Base-by-base conservation (phyloP, 441 rosid species). In the Arabidopsis lyrata region DNA sequence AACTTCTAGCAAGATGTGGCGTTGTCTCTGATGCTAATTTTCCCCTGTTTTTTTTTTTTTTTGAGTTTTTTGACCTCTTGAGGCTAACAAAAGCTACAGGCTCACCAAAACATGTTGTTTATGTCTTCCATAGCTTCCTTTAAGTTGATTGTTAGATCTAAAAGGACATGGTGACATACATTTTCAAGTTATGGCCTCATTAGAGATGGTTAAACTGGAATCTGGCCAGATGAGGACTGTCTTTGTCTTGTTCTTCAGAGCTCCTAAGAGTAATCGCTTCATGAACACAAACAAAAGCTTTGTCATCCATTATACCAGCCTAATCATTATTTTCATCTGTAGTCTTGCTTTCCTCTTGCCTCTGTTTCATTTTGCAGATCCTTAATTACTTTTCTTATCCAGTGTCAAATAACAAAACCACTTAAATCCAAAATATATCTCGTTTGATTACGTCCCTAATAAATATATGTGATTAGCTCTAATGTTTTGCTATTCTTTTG, bases 41-140 rank as follows among this genome's bases (percentile, higher is more conserved):
- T 3, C 31, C 31, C 31, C 31, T 24, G 4, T 24, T 22, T 22
- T 22, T 22, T 22, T 22, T 22, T 22, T 0, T n/a, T n/a, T n/a
- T n/a, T n/a, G n/a, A 4, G 31, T 27, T 27, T 29, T 29, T 29
- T 3, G 5, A 29, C 31, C 31, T 29, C 31, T 3, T 29, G 31
- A 5, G 31, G 5, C 31, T 29, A 29, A 29, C 31, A 29, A 29
- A 0, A 29, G 4, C 31, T 29, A 29, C 6, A 29, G 31, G 5
- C 81, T 88, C 83, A 11, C 99, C 99, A 39, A 92, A 92, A 92
- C 99, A 95, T 92, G 81, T 82, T 89, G 69, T 92, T 89, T 77
- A 95, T 95, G 68, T 95, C 96, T 63, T 88, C 89, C 98, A 92
- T 92, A 36, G 97, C 97, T 80, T 95, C 97, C 83, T 89, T 95